phyloP scores from a whole-genome alignment of 1,139 yeast species.

The Geotrichum aggregatum region DNA sequence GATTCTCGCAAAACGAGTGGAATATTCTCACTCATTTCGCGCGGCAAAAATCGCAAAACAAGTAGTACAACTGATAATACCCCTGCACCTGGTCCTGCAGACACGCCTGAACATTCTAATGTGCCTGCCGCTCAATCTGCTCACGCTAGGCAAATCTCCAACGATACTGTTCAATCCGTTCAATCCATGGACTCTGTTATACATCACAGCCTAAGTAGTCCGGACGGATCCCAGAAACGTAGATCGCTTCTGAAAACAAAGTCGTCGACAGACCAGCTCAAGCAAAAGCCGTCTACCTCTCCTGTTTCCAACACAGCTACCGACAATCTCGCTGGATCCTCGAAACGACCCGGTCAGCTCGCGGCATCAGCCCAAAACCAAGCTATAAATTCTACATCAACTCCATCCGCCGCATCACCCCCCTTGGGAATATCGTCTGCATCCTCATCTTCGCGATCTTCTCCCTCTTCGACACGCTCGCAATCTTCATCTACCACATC shows the following conservation, averaged over 20 bases:
- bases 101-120: neutral
- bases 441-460: slow-evolving; percentile 2
- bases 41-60: neutral
- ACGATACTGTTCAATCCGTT: neutral
- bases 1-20: slow-evolving; percentile 1
- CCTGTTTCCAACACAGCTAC: neutral
- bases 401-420: slow-evolving; percentile 2
- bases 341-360: neutral
- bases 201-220: slow-evolving; percentile 1
- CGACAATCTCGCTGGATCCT: neutral
- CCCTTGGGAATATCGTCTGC: neutral
- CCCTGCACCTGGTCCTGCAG: neutral
- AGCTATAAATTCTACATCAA: neutral
- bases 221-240: slow-evolving; percentile 6
- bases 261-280: slow-evolving; percentile 10
- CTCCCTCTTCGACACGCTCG: slow-evolving; percentile 2
- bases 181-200: slow-evolving; percentile 9
- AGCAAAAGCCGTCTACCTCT: slow-evolving; percentile 1
- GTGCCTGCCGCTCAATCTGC: neutral
- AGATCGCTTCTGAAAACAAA: slow-evolving; percentile 8
- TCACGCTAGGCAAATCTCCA: slow-evolving; percentile 4
- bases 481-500: slow-evolving; percentile 9
- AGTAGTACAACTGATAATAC: neutral
- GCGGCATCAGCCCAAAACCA: neutral
- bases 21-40: slow-evolving; percentile 1